Percentiles rank a stretch among this genome's conserved stretches.
Conservation (phyloP, 2,329 filamentous ascomycete species). For the Aureobasidium uvarum region DNA sequence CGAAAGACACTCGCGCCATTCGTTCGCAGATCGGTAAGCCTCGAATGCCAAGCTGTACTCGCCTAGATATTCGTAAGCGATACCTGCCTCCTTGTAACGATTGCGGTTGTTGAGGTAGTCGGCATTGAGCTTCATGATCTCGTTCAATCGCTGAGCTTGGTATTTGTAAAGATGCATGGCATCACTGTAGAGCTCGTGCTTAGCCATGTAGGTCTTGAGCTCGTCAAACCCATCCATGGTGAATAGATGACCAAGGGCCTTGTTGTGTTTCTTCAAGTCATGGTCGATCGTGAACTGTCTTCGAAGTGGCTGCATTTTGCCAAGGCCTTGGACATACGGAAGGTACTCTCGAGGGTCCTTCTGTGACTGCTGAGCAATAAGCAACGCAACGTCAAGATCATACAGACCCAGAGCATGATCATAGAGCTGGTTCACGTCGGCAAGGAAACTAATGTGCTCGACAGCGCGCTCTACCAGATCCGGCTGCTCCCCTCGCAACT, state of each 20-base stretch:
- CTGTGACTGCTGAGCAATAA: constrained; percentile 94
- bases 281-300: constrained; percentile 86
- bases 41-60: constrained; percentile 72
- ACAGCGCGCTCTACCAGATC: constrained; percentile 81
- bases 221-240: constrained; percentile 73
- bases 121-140: constrained; percentile 76
- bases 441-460: constrained; percentile 96
- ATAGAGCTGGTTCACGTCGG: constrained; percentile 88
- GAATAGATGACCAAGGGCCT: constrained; percentile 76
- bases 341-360: constrained; percentile 94
- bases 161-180: constrained; percentile 84
- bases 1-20: constrained; percentile 90
- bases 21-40: constrained; percentile 78
- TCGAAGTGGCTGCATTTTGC: constrained; percentile 67
- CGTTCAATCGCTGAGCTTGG: constrained; percentile 62
- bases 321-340: constrained; percentile 85
- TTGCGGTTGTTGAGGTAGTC: constrained; percentile 71
- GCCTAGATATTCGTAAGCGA: constrained; percentile 81
- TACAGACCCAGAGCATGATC: constrained; percentile 89
- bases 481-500: constrained; percentile 64
- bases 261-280: constrained; percentile 70
- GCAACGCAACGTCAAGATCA: constrained; percentile 80
- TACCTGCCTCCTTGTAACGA: constrained; percentile 78
- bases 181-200: constrained; percentile 73
- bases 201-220: constrained; percentile 71